phyloP scores from a whole-genome alignment of 768 basidiomycete genomes.

The Tulasnella sp. region DNA sequence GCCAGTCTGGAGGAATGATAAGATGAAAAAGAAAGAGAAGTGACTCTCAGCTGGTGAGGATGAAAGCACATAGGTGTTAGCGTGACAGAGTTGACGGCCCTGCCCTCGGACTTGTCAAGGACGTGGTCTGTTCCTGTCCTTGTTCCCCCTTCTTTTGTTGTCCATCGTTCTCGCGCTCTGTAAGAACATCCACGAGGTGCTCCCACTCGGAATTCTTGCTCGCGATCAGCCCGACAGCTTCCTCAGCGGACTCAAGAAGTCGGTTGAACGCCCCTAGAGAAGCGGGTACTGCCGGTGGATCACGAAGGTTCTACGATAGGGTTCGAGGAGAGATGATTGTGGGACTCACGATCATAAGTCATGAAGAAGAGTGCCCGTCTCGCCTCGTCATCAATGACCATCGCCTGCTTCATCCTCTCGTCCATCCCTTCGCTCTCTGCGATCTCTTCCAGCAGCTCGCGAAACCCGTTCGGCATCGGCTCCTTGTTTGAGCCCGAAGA shows the following conservation, averaged over 20 bases:
- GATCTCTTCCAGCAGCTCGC: slow-evolving; percentile 34
- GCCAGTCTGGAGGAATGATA: too few species aligned
- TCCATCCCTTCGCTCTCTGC: slow-evolving; percentile 26
- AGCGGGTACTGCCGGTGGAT: too few species aligned
- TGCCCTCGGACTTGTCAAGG: too few species aligned
- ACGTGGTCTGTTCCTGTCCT: too few species aligned
- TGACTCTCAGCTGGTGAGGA: too few species aligned
- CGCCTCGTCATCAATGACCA: slow-evolving; percentile 34
- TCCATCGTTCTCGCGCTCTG: slow-evolving; percentile 6
- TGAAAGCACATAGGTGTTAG: too few species aligned
- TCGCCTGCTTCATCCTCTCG: slow-evolving; percentile 30
- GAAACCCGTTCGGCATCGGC: slow-evolving; percentile 21
- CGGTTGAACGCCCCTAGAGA: slow-evolving; percentile 11
- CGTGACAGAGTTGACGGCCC: too few species aligned
- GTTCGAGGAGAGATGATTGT: too few species aligned
- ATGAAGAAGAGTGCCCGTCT: slow-evolving; percentile 36
- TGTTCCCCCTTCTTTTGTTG: too few species aligned
- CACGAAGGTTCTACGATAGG: too few species aligned
- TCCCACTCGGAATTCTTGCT: slow-evolving; percentile 12
- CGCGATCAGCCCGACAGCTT: slow-evolving; percentile 11
- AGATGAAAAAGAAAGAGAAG: too few species aligned
- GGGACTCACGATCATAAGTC: slow-evolving; percentile 31
- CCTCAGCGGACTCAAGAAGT: slow-evolving; percentile 16
- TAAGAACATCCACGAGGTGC: slow-evolving; percentile 10
- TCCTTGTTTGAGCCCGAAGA: slow-evolving; percentile 6